phyloP scores from a whole-genome alignment of 2,329 filamentous ascomycete genomes.

The Phaeosphaeria sp. region DNA sequence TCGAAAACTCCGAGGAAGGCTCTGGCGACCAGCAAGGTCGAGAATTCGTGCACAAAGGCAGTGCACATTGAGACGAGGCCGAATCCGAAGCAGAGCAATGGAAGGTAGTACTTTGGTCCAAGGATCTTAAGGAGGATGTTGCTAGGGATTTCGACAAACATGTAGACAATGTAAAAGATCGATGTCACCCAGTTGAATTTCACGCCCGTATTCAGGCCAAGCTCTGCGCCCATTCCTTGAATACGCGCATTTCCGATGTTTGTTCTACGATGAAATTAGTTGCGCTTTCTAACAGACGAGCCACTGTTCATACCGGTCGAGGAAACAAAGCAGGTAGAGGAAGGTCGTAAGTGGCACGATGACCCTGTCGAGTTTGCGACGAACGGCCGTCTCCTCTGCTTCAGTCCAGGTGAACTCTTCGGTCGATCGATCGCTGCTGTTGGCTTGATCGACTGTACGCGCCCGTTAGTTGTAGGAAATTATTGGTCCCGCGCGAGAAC shows the following conservation, averaged over 20 bases:
- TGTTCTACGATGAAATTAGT: slow-evolving; percentile 27
- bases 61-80: slow-evolving; percentile 63
- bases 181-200: slow-evolving; percentile 66
- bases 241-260: slow-evolving; percentile 65
- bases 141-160: slow-evolving; percentile 63
- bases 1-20: slow-evolving; percentile 63
- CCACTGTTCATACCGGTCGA: slow-evolving; percentile 44
- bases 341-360: slow-evolving; percentile 61
- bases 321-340: slow-evolving; percentile 62
- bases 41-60: slow-evolving; percentile 60
- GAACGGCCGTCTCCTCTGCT: slow-evolving; percentile 58
- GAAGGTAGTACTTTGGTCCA: slow-evolving; percentile 61
- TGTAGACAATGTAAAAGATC: slow-evolving; percentile 66
- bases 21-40: slow-evolving; percentile 56
- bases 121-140: slow-evolving; percentile 63
- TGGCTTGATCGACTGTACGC: slow-evolving; percentile 29
- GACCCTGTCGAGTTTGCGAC: slow-evolving; percentile 61
- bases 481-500: background rate
- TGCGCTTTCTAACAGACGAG: background rate
- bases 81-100: slow-evolving; percentile 62
- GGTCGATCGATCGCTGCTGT: slow-evolving; percentile 35
- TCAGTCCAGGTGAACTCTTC: slow-evolving; percentile 57
- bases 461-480: slow-evolving; percentile 9
- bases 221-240: slow-evolving; percentile 59
- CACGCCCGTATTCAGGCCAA: slow-evolving; percentile 54